Base-by-base conservation (phyloP, 352 stramenopile species). In the Globisporangium cystogenes region DNA sequence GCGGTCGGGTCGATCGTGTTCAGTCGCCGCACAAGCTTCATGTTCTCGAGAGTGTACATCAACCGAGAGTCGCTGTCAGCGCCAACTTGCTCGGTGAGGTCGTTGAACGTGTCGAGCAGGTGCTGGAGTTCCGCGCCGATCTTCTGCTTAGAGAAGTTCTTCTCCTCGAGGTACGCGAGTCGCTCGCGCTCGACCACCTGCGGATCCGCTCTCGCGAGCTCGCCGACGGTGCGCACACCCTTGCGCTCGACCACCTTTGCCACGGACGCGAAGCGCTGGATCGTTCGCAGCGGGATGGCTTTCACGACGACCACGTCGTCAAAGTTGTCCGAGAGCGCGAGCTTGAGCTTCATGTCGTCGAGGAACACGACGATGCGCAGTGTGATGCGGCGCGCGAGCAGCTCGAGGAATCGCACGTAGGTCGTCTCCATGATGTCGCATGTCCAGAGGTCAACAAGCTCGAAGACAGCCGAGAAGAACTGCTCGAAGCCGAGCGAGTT, bases 391-490 rank as follows among this genome's bases (percentile, higher is more conserved):
- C 67, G 64, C 20, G 67, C 60, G n/a, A 92, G 68, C 12, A 90
- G 57, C 46, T 89, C 65, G 11, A 90, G 49, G 37, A 90, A 92
- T 16, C 74, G 65, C 29, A 67, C 64, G 57, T 92, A 92, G 11
- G 78, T 90, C 16, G 23, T 23, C 50, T 92, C 76, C 37, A 84
- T 49, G 14, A 87, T 71, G 57, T 92, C 82, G 62, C 82, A 92
- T 1, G 82, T 92, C 82, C 82, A 92, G 10, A 92, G 55, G 40
- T 92, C 78, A 6, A 92, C 82, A 23, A 92, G 64, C 52, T 92
- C 82, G 41, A 92, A 92, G 1, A 92, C 31, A 1, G 82, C 76
- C 0, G 68, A 54, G 57, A 76, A 82, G 55, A 92, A 92, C 50
- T 86, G 70, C 7, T 88, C 74, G 29, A 78, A 80, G 15, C 33